phyloP scores from a whole-genome alignment of 208 protist species.

The Trypanosoma boissoni region DNA sequence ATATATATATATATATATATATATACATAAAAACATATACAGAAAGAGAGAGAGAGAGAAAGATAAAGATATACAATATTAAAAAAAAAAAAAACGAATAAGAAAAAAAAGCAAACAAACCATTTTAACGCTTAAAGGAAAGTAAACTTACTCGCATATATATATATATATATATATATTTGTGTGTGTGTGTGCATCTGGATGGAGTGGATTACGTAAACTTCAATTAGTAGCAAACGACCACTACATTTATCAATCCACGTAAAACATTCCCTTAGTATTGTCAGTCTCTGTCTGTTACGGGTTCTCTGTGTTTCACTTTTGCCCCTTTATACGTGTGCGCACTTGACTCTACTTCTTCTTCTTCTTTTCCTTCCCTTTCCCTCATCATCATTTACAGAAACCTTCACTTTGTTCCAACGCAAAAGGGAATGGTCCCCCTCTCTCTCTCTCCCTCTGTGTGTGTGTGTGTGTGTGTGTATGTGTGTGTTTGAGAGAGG shows the following conservation, averaged over 20 bases:
- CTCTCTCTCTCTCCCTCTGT: neutral
- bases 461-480: neutral
- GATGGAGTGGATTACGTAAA: neutral
- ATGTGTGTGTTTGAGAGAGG: neutral
- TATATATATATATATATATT: conserved; percentile 1
- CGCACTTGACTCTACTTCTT: neutral
- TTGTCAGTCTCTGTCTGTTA: too few species aligned
- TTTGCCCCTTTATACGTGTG: too few species aligned
- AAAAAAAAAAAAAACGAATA: conserved; percentile 13
- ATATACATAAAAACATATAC: conserved; percentile 13
- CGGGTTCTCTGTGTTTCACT: too few species aligned
- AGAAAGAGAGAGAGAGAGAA: conserved; percentile 9
- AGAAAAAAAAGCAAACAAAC: conserved; percentile 5
- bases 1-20: too few species aligned
- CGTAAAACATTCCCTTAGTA: too few species aligned
- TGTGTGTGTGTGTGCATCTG: neutral
- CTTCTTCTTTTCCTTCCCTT: neutral
- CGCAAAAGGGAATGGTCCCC: too few species aligned
- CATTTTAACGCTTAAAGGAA: neutral
- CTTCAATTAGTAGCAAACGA: too few species aligned
- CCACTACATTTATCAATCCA: too few species aligned
- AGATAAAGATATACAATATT: neutral
- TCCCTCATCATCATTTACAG: conserved; percentile 2
- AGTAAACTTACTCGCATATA: neutral
- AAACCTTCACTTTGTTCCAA: neutral